Evolutionary conservation across 2,329 filamentous ascomycete genomes (phyloP).

Genomic region (Chaetomium sp.): DNA sequence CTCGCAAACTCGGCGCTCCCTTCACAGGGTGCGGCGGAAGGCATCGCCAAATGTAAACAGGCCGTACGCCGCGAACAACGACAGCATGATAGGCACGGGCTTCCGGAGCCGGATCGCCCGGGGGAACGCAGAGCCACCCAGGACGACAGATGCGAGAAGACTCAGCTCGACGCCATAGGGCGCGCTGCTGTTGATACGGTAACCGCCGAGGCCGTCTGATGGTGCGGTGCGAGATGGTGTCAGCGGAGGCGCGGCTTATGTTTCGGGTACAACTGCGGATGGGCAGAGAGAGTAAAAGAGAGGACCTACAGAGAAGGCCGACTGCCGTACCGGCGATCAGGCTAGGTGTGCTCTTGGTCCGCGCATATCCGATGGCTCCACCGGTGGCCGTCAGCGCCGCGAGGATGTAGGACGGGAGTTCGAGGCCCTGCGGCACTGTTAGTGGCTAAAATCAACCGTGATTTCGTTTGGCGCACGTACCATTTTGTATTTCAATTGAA

Average conservation of each 20-base stretch:
- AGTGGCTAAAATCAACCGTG: not conserved
- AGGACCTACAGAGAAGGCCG: slow-evolving; percentile 61
- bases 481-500: slow-evolving; percentile 19
- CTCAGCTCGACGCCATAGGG: slow-evolving; percentile 85
- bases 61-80: slow-evolving; percentile 76
- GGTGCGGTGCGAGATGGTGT: not conserved
- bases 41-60: slow-evolving; percentile 78
- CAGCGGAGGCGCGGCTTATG: slow-evolving; percentile 5
- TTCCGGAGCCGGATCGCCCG: slow-evolving; percentile 82
- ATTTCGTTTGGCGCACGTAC: not conserved
- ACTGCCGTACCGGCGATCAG: slow-evolving; percentile 83
- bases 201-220: slow-evolving; percentile 74
- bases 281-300: not conserved
- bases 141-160: slow-evolving; percentile 82
- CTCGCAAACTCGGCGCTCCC: not conserved
- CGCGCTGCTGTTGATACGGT: slow-evolving; percentile 73
- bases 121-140: slow-evolving; percentile 83
- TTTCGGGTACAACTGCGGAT: not conserved
- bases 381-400: slow-evolving; percentile 82
- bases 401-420: slow-evolving; percentile 71
- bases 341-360: slow-evolving; percentile 84
- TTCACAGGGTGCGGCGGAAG: slow-evolving; percentile 49
- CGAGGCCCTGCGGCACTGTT: slow-evolving; percentile 34
- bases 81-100: slow-evolving; percentile 79
- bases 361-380: slow-evolving; percentile 82